Evolutionary conservation across 495 filamentous ascomycete species (phyloP), one percentile per base, ranked within the genome.

Genomic region (Aspergillus sclerotiicarbonarius): DNA sequence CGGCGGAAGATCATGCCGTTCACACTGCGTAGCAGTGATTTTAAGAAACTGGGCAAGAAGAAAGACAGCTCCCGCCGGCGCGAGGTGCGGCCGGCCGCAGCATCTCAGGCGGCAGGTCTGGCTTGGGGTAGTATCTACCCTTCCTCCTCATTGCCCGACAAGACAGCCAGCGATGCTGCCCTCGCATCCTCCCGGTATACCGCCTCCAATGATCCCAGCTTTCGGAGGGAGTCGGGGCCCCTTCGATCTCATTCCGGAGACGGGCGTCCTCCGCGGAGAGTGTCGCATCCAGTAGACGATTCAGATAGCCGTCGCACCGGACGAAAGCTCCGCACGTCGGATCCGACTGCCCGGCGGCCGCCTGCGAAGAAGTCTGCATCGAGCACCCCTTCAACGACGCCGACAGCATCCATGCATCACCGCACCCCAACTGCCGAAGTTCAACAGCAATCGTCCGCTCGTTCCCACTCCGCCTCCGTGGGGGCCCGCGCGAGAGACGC

Each of bases 71-170:
- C 62, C 30, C 62, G 72, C 58, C 61, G 63, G 63, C 74, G 67
- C 66, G 70, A 68, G 60, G 52, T 63, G 66, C 70, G 76, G 29
- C 80, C 74, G 45, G 80, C 80, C 46, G 90, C 92, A 30, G 90
- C 92, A n/a, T 91, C 89, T 43, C 95, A 90, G 70, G 94, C 94
- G 13, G 94, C 94, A 1, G 88, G 89, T 2, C 72, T 96, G 35
- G 93, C 93, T 16, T 98, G 92, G 92, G 84, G 79, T 44, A 81
- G 78, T 58, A 73, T 78, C 33, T 76, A 77, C 29, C 75, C 76
- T 1, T 51, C 68, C 13, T 57, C 67, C 0, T 71, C 71, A 13
- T 67, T 66, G 39, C 58, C 56, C 10, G 71, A 75, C 15, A 73
- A 67, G 63, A 58, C 62, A 7, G 60, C 62, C 41, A 75, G 65